Evolutionary conservation across 2,329 filamentous ascomycete species (phyloP), one percentile per base, ranked within the genome.

Genomic region (Aspergillus oerlinghausenensis): DNA sequence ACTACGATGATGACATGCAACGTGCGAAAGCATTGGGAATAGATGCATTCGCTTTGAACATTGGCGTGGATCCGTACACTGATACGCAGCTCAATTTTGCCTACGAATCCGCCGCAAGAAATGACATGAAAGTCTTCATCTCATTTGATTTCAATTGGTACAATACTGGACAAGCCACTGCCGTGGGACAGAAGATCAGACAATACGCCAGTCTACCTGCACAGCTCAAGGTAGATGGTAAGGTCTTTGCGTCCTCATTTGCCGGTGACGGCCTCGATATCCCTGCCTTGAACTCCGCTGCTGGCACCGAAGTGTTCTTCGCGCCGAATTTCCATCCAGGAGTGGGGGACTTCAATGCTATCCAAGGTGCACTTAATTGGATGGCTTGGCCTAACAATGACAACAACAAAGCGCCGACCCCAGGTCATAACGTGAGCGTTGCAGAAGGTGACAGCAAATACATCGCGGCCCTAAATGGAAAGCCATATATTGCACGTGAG

Each of bases 101-200:
- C 0, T 83, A 82, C 57, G 68, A 77, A n/a, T 80, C 79, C 0
- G 79, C 80, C 3, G 73, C 75, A 9, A 70, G 70, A 7, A 70
- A 72, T 56, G 68, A 70, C 49, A 80, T 84, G 74, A 81, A 82
- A 54, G 79, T 82, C 14, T 82, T 84, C 54, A 77, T 84, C 59
- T 83, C 81, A 1, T 84, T 84, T 59, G 82, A 84, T 69, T 83
- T 82, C 65, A 81, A 81, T 70, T 78, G 77, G 75, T 80, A 74
- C 68, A 57, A 65, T 29, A 63, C 65, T 6, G 57, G 64, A 10
- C 67, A 79, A 45, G 73, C 74, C 1, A 67, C 66, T 7, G 70
- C 68, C 11, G 75, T 80, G 19, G 80, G 79, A 1, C 64, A 70
- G 48, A 79, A 78, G 63, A 73, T 83, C 55, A 74, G 73, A 11